phyloP scores from a whole-genome alignment of 2,329 filamentous ascomycete species.

The Verticillium zaregamsianum region DNA sequence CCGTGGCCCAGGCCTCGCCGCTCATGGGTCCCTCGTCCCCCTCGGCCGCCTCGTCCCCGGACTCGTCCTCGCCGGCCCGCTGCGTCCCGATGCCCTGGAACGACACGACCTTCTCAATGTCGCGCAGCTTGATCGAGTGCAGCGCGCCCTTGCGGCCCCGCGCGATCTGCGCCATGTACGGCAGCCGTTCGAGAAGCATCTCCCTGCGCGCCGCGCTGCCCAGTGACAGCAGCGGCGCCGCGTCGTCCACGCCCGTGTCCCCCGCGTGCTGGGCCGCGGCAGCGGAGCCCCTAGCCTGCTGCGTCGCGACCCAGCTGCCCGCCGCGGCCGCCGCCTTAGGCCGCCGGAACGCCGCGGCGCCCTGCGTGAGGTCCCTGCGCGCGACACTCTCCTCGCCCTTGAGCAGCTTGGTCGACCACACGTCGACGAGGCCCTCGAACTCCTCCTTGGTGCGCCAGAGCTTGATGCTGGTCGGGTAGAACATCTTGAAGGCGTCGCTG shows the following conservation, averaged over 20 bases:
- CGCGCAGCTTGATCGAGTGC: slow-evolving; percentile 37
- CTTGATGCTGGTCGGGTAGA: slow-evolving; percentile 80
- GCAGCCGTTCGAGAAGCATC: slow-evolving; percentile 79
- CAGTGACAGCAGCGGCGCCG: slow-evolving; percentile 48
- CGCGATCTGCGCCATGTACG: slow-evolving; percentile 72
- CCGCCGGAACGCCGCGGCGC: slow-evolving; percentile 45
- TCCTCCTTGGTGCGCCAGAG: slow-evolving; percentile 84
- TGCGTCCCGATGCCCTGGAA: slow-evolving; percentile 56
- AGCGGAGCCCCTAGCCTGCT: slow-evolving; percentile 11
- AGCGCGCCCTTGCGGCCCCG: slow-evolving; percentile 33
- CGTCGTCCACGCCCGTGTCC: slow-evolving; percentile 8
- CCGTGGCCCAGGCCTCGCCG: slow-evolving; percentile 56
- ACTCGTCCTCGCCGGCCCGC: slow-evolving; percentile 38
- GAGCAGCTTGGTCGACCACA: slow-evolving; percentile 61
- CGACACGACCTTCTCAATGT: slow-evolving; percentile 64
- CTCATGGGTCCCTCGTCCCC: slow-evolving; percentile 26
- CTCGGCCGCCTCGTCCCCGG: slow-evolving; percentile 38
- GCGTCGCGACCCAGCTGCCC: slow-evolving; percentile 21
- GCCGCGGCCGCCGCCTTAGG: slow-evolving; percentile 23
- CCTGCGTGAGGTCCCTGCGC: slow-evolving; percentile 35
- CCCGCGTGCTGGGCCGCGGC: not conserved
- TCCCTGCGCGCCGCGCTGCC: slow-evolving; percentile 66
- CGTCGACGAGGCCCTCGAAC: slow-evolving; percentile 66
- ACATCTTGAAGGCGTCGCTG: slow-evolving; percentile 79
- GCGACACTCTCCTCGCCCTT: slow-evolving; percentile 43